Evolutionary conservation across 495 filamentous ascomycete species (phyloP).

Genomic region (Parathielavia hyrcaniae): DNA sequence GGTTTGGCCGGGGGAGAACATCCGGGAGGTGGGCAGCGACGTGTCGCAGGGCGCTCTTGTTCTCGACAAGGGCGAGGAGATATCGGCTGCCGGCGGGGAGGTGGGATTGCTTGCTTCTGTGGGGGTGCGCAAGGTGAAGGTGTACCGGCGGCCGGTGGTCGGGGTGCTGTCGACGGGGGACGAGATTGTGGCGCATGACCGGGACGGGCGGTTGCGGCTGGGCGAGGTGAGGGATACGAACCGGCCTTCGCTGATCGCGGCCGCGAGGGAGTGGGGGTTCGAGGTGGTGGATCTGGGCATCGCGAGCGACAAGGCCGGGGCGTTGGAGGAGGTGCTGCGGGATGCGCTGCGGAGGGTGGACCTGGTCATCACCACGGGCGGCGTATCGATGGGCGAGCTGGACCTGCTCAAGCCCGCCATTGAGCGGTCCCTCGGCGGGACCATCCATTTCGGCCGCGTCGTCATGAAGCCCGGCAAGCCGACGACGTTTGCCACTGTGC

Average conservation of each 20-base stretch:
- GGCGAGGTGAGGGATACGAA: slow-evolving; percentile 95
- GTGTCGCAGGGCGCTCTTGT: slow-evolving; percentile 61
- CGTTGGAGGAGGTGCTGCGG: slow-evolving; percentile 69
- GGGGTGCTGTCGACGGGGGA: slow-evolving; percentile 93
- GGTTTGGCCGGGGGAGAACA: slow-evolving; percentile 76
- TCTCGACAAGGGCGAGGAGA: slow-evolving; percentile 65
- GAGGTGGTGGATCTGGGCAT: slow-evolving; percentile 82
- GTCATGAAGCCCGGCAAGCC: slow-evolving; percentile 98
- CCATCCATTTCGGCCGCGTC: slow-evolving; percentile 94
- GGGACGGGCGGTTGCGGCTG: slow-evolving; percentile 54
- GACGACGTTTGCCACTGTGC: slow-evolving; percentile 89
- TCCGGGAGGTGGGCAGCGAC: slow-evolving; percentile 88
- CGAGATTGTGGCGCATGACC: slow-evolving; percentile 76
- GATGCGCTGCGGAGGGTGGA: slow-evolving; percentile 67
- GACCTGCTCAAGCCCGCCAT: slow-evolving; percentile 97
- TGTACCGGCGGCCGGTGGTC: slow-evolving; percentile 71
- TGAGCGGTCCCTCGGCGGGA: slow-evolving; percentile 81
- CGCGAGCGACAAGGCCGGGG: slow-evolving; percentile 67
- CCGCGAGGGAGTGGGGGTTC: slow-evolving; percentile 68
- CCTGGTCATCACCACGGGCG: slow-evolving; percentile 85
- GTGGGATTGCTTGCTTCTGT: slow-evolving; percentile 83
- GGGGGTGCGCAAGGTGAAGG: slow-evolving; percentile 63
- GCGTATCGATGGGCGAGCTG: slow-evolving; percentile 96
- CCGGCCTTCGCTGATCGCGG: slow-evolving; percentile 74
- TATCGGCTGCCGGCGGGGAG: slow-evolving; percentile 82